A percentile compares a stretch with the other conserved stretches of the same genome.
Conservation (phyloP, 2,329 filamentous ascomycete species). For the Fusarium anthophilum region DNA sequence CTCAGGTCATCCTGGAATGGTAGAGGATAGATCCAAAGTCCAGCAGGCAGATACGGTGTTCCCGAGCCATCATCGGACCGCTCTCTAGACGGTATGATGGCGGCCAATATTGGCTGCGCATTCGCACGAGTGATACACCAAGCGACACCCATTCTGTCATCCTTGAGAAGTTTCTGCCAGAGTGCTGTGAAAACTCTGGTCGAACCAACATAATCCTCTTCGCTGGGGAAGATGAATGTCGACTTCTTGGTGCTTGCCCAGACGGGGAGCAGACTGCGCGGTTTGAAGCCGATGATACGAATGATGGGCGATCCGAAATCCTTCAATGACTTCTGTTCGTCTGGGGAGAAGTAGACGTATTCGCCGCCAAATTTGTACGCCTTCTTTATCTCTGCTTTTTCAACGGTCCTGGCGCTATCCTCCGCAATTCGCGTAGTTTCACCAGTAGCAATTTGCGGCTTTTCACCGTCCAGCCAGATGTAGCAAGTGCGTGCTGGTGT, state of each 20-base stretch:
- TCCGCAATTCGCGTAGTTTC: constrained; percentile 80
- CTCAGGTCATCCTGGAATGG: constrained; percentile 92
- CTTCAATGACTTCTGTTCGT: constrained; percentile 81
- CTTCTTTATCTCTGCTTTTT: constrained; percentile 85
- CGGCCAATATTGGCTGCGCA: constrained; percentile 80
- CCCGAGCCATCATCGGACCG: constrained; percentile 70
- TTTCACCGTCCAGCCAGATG: constrained; percentile 88
- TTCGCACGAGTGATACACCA: constrained; percentile 91
- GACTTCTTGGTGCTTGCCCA: constrained; percentile 91
- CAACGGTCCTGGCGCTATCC: constrained; percentile 78
- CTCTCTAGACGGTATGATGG: constrained; percentile 80
- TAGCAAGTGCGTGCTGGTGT: constrained; percentile 84
- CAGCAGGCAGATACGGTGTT: constrained; percentile 78
- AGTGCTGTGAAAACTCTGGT: constrained; percentile 92
- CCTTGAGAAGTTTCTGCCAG: constrained; percentile 83
- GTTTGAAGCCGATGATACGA: constrained; percentile 94
- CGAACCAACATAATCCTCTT: constrained; percentile 89
- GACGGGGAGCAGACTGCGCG: constrained; percentile 74
- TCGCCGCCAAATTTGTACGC: constrained; percentile 97
- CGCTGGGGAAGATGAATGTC: constrained; percentile 92
- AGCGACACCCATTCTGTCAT: constrained; percentile 83
- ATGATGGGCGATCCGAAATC: constrained; percentile 85
- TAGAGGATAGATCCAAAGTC: constrained; percentile 87
- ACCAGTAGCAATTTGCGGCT: constrained; percentile 79
- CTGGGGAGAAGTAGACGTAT: constrained; percentile 83